A percentile compares a stretch with the other conserved stretches of the same genome.
These are phyloP conservation scores for Apophysomyces ossiformis DNA, from an alignment of 371 early-diverging fungal species.

Conservation along the genomic window DNA sequence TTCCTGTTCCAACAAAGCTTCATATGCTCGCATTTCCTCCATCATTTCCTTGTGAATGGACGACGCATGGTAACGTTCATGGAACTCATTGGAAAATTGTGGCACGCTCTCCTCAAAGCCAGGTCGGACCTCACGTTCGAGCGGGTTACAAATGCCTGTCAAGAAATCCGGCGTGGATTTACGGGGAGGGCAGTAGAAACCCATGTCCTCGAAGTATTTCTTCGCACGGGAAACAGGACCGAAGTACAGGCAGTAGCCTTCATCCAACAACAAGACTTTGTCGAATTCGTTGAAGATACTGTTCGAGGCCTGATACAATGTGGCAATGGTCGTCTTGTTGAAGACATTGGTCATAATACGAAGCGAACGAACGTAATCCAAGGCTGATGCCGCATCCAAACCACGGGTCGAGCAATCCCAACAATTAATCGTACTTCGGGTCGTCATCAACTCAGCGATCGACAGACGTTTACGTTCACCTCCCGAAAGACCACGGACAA, in stretches of 20 bases:
- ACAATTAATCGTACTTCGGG: constrained; percentile 71
- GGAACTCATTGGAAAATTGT: constrained; percentile 48
- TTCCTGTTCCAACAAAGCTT: constrained; percentile 26
- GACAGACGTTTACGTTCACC: constrained; percentile 90
- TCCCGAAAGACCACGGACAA: constrained; percentile 81
- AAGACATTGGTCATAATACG: constrained; percentile 69
- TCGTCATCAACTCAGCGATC: constrained; percentile 87
- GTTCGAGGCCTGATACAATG: constrained; percentile 74
- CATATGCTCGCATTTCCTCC: constrained; percentile 39
- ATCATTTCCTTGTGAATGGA: constrained; percentile 35
- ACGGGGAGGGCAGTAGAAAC: constrained; percentile 70
- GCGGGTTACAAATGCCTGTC: constrained; percentile 68
- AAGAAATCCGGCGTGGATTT: constrained; percentile 80
- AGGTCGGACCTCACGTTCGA: constrained; percentile 61
- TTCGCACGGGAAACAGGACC: constrained; percentile 71
- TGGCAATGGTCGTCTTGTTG: constrained; percentile 66
- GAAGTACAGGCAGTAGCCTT: constrained; percentile 77
- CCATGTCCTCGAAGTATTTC: constrained; percentile 68
- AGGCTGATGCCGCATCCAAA: constrained; percentile 89
- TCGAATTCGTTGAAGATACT: constrained; percentile 81
- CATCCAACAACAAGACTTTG: constrained; percentile 70
- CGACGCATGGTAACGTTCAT: constrained; percentile 45
- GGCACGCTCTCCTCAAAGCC: constrained; percentile 61
- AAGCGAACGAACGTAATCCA: constrained; percentile 74
- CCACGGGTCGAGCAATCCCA: constrained; percentile 92